Evolutionary conservation across 2,329 filamentous ascomycete genomes (phyloP).

Genomic region (Blastomyces silverae): DNA sequence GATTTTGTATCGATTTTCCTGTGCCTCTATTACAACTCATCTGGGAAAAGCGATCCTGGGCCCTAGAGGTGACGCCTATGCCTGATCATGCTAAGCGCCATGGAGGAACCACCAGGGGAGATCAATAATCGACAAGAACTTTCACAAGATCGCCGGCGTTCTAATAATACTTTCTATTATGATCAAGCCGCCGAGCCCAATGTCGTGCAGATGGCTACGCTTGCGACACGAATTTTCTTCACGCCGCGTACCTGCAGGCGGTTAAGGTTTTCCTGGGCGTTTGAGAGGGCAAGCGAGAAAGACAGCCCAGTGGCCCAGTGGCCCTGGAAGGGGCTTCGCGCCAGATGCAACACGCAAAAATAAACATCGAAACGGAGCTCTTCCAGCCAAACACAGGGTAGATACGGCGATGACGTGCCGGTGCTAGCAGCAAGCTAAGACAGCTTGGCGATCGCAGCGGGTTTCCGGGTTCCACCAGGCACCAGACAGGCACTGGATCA

Average conservation of each 20-base stretch:
- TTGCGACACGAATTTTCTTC: not conserved
- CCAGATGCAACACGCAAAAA: constrained; percentile 1
- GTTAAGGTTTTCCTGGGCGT: constrained; percentile 3
- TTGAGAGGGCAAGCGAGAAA: not conserved
- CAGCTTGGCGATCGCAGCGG: not conserved
- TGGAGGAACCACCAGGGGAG: not conserved
- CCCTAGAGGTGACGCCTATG: not conserved
- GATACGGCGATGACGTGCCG: not conserved
- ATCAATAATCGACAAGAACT: not conserved
- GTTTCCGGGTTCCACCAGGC: not conserved
- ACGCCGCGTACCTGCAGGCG: constrained; percentile 6
- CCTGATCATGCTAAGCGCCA: not conserved
- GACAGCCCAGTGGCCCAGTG: not conserved
- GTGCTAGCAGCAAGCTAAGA: not conserved
- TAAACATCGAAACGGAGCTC: not conserved
- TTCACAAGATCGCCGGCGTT: not conserved
- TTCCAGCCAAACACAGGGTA: constrained; percentile 6
- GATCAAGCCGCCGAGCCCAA: not conserved
- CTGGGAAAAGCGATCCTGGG: not conserved
- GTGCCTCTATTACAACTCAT: not conserved
- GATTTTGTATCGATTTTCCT: not conserved
- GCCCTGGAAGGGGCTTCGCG: not conserved
- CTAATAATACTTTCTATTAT: constrained; percentile 9
- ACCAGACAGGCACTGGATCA: too few species aligned
- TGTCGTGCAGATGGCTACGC: not conserved